Evolutionary conservation across 176 grass and related monocot genomes (phyloP).

Genomic region (Thinopyrum elongatum): DNA sequence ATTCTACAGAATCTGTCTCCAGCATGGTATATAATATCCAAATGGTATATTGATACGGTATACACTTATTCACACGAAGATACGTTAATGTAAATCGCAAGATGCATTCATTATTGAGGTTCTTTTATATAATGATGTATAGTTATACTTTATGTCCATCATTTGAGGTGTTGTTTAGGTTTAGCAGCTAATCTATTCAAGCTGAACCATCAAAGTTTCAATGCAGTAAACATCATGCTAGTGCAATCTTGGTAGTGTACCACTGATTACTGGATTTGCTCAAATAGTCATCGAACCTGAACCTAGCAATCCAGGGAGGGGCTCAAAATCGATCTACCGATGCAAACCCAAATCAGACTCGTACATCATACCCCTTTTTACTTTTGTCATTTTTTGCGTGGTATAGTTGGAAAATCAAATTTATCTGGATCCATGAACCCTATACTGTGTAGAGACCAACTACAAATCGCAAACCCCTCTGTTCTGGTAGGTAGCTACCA

Average conservation of each 20-base stretch:
- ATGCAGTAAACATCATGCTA: neutral
- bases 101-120: neutral
- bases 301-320: neutral
- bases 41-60: neutral
- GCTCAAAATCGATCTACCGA: neutral
- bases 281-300: neutral
- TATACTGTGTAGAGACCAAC: neutral
- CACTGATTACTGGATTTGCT: neutral
- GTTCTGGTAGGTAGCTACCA: neutral
- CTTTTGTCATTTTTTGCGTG: neutral
- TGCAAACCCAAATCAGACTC: neutral
- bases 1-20: neutral
- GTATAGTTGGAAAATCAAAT: neutral
- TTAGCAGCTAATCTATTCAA: neutral
- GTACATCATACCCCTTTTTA: neutral
- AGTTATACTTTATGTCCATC: slow-evolving; percentile 5
- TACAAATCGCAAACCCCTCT: neutral
- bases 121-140: neutral
- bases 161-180: neutral
- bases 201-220: neutral
- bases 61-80: neutral
- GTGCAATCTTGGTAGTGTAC: neutral
- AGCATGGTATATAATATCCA: slow-evolving; percentile 2
- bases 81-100: neutral
- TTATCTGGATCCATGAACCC: neutral